phyloP scores from a whole-genome alignment of 2,329 filamentous ascomycete genomes.

The Nemania serpens region DNA sequence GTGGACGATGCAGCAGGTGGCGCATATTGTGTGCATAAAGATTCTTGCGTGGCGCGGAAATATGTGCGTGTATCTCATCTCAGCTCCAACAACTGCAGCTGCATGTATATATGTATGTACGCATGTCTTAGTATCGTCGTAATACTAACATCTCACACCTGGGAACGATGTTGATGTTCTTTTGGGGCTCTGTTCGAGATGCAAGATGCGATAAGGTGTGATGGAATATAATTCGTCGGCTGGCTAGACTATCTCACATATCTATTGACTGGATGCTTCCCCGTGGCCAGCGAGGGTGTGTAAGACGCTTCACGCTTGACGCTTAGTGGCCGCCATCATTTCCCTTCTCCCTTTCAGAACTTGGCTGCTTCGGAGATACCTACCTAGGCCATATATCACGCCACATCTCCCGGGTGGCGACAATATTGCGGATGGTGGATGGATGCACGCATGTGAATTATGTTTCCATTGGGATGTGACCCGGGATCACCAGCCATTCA shows the following conservation, averaged over 20 bases:
- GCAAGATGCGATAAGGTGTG: not conserved
- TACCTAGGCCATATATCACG: not conserved
- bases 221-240: slow-evolving; percentile 8
- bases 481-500: not conserved
- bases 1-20: not conserved
- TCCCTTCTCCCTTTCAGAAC: not conserved
- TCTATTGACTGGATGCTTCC: not conserved
- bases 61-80: not conserved
- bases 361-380: not conserved
- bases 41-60: slow-evolving; percentile 1
- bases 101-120: not conserved
- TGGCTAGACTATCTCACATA: not conserved
- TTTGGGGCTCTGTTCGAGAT: slow-evolving; percentile 2
- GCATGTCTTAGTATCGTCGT: not conserved
- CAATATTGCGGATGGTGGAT: not conserved
- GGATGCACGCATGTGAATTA: not conserved
- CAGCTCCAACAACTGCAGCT: too few species aligned
- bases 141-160: not conserved
- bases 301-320: slow-evolving; percentile 11
- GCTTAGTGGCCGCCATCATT: not conserved
- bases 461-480: not conserved
- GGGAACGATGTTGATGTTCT: not conserved
- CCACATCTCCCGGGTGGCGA: not conserved
- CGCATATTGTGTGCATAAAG: slow-evolving; percentile 4
- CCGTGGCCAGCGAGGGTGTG: slow-evolving; percentile 9